Conservation (phyloP, 2,329 filamentous ascomycete species). For the Sphaerulina populicola region DNA sequence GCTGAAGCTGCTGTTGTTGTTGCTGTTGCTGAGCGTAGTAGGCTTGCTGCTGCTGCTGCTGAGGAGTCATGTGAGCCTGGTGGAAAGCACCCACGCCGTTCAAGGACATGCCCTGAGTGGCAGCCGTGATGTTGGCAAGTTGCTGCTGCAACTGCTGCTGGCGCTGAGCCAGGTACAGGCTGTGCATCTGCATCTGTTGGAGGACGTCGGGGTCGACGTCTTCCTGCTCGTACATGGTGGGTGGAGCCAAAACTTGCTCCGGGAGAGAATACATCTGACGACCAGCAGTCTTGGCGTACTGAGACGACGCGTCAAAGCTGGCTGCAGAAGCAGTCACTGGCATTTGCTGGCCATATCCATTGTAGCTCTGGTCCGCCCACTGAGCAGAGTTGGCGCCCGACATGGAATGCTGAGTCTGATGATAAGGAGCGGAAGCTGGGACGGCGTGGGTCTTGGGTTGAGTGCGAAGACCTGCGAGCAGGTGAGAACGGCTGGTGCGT, state of each 20-base stretch:
- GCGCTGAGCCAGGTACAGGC: slow-evolving; percentile 85
- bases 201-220: slow-evolving; percentile 80
- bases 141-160: slow-evolving; percentile 94
- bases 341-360: slow-evolving; percentile 39
- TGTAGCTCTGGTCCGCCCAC: slow-evolving; percentile 38
- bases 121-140: slow-evolving; percentile 71
- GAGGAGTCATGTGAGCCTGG: slow-evolving; percentile 40
- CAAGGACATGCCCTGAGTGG: slow-evolving; percentile 67
- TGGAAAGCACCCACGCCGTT: slow-evolving; percentile 34
- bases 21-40: slow-evolving; percentile 56
- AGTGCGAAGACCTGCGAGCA: slow-evolving; percentile 86
- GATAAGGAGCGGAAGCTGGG: slow-evolving; percentile 55
- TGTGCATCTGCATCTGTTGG: slow-evolving; percentile 81
- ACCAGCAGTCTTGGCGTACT: slow-evolving; percentile 41
- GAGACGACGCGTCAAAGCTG: slow-evolving; percentile 39
- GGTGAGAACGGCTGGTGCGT: slow-evolving; percentile 86
- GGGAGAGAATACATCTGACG: slow-evolving; percentile 58
- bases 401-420: slow-evolving; percentile 45
- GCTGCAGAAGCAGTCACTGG: slow-evolving; percentile 54
- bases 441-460: slow-evolving; percentile 78
- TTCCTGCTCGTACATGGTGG: slow-evolving; percentile 62
- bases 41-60: slow-evolving; percentile 43
- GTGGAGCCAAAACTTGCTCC: slow-evolving; percentile 83
- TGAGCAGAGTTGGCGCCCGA: slow-evolving; percentile 41
- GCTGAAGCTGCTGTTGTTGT: slow-evolving; percentile 49